Evolutionary conservation across 345 rosid species (phyloP), one percentile per base, ranked within the genome.

Genomic region (Arabis alpina): DNA sequence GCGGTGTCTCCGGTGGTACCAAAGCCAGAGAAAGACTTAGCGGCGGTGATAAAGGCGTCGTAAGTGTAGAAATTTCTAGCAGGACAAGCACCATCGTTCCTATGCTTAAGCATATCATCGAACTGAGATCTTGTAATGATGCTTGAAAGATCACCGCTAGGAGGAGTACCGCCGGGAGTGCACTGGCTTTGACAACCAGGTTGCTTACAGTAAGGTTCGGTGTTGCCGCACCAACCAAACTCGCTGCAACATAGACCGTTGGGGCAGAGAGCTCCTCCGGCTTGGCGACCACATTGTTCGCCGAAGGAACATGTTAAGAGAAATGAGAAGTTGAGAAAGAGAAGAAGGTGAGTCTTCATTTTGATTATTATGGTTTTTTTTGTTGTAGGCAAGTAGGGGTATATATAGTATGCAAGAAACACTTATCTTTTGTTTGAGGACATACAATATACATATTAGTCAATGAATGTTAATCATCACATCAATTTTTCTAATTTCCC

Each of bases 141-240:
- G n/a, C 36, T 43, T 3, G 69, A 48, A 45, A 77, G 54, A 45
- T 60, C 77, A 0, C 75, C 70, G 11, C 43, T 0, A 47, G 70
- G 50, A 55, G 71, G 65, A 56, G 68, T 47, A 25, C 76, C 63
- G 2, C 62, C 76, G 8, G 72, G 61, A 55, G 66, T 28, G 55
- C 90, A 84, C 65, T 86, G 89, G 67, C 91, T 86, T 64, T 84
- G 87, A 81, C 94, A 86, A 55, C 83, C 89, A 53, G 77, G 77
- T 1, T 8, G 5, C 32, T 64, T 64, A 64, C 91, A 88, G 58
- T 85, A 81, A 0, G 60, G 49, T 9, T 47, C 10, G 0, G 86
- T 69, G 66, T 64, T 0, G 44, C 89, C 91, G 30, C 89, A 86
- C 83, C 83, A 86, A 27, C 89, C 87, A 40, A 11, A 81, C 70